Base-by-base conservation (phyloP, 176 grass and related monocot genomes). In the Chrysopogon serrulatus region DNA sequence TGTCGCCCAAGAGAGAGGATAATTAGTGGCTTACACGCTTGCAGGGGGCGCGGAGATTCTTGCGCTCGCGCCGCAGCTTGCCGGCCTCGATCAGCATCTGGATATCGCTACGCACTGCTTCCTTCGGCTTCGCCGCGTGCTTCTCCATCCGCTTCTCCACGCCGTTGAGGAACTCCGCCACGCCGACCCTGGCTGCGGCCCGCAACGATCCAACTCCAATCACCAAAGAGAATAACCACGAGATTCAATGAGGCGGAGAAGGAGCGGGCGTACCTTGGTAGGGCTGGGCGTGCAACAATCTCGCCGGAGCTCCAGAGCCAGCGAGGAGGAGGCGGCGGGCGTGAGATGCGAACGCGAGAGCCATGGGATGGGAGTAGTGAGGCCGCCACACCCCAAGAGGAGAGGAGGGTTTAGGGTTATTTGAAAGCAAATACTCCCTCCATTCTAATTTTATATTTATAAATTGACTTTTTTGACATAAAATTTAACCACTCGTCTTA, bases 1-100 rank as follows among this genome's bases (percentile, higher is more conserved):
- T n/a, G 6, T 53, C 6, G 57, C 8, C 33, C 16, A 72, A 28
- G 10, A 75, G 24, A 4, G 1, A 85, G 51, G 51, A 54, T 2
- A 66, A 36, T 76, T 44, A 37, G 23, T 2, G 12, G 54, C 86
- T 15, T 60, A 96, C 88, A 72, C 92, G 91, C 72, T 94, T 97
- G 85, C 82, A 88, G 74, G 94, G 91, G 82, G 94, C 82, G 74
- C 81, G 89, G 35, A 85, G 89, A 79, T 97, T 92, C 89, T 94
- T 94, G 34, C 94, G 85, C 89, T 94, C 92, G 34, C 94, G 85
- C 5, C 94, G 69, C 26, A 97, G 85, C 5, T 91, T 97, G 78
- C 94, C 79, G 19, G 87, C 77, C 71, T 91, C 85, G 12, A 97
- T 90, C 45, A 97, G 85, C 85, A 60, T 94, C 71, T 92, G 79